A percentile compares a stretch with the other conserved stretches of the same genome.
These are phyloP conservation scores for Picea sitchensis DNA, from an alignment of 75 land plant species.

Conservation along the genomic window DNA sequence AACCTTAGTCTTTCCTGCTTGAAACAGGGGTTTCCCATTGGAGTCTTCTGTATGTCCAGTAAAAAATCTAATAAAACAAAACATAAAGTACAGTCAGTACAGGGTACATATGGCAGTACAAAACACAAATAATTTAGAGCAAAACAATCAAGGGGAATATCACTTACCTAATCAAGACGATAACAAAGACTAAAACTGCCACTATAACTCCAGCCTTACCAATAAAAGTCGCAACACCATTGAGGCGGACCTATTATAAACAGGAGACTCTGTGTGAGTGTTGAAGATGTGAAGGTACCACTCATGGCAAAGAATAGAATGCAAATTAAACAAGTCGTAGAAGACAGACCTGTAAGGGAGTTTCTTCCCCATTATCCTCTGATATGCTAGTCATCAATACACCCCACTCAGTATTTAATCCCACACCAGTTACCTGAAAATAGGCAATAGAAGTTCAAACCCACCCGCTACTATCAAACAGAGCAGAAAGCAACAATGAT, in stretches of 20 bases:
- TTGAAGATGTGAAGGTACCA: not conserved
- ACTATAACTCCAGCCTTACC: slow-evolving; percentile 66
- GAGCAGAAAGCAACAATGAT: too few relatives aligned
- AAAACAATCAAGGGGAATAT: not conserved
- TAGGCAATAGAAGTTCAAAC: not conserved
- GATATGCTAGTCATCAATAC: slow-evolving; percentile 63
- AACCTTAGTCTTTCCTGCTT: slow-evolving; percentile 29
- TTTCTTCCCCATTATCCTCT: slow-evolving; percentile 62
- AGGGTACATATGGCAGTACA: not conserved
- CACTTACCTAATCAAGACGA: slow-evolving; percentile 21
- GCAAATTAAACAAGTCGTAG: not conserved
- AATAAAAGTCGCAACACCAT: slow-evolving; percentile 84
- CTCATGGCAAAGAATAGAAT: not conserved
- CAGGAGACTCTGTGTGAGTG: not conserved
- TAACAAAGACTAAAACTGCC: slow-evolving; percentile 51
- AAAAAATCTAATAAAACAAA: slow-evolving; percentile 31
- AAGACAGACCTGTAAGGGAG: slow-evolving; percentile 56
- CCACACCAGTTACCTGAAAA: slow-evolving; percentile 75
- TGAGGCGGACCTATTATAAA: slow-evolving; percentile 58
- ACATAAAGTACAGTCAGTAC: not conserved
- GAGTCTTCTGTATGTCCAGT: slow-evolving; percentile 44
- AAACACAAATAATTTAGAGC: not conserved
- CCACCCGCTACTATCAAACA: too few relatives aligned
- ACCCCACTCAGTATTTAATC: slow-evolving; percentile 82
- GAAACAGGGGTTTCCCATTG: slow-evolving; percentile 29